A percentile compares a stretch with the other conserved stretches of the same genome.
Conservation (phyloP, 83 land plant species). For the Thuja plicata region DNA sequence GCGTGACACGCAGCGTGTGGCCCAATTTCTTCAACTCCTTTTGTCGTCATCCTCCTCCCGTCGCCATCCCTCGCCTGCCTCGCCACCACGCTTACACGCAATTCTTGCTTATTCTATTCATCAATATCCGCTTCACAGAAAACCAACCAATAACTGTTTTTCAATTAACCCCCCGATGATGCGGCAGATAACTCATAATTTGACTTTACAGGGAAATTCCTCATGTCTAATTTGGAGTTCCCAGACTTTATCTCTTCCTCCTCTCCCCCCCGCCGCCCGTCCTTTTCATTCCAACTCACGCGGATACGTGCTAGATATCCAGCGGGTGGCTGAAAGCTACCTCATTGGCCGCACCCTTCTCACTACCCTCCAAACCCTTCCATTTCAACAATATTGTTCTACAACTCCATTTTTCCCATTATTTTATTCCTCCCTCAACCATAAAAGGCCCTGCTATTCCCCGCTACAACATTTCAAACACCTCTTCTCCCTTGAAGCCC, state of each 20-base stretch:
- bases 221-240: neutral
- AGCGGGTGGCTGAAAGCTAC: slow-evolving; percentile 14
- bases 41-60: neutral
- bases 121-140: slow-evolving; percentile 1
- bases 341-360: neutral
- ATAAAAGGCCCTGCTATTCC: slow-evolving; percentile 5
- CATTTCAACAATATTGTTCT: neutral
- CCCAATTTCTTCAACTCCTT: neutral
- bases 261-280: neutral
- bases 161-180: neutral
- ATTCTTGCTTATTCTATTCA: slow-evolving; percentile 5
- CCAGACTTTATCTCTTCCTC: neutral
- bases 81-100: slow-evolving; percentile 3
- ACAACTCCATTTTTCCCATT: neutral
- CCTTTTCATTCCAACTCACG: slow-evolving; percentile 7
- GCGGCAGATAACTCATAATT: neutral
- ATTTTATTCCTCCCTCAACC: slow-evolving; percentile 1
- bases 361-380: neutral
- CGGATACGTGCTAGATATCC: slow-evolving; percentile 11
- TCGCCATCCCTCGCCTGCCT: slow-evolving; percentile 13
- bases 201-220: slow-evolving; percentile 11
- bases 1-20: slow-evolving; percentile 5
- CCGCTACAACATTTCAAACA: slow-evolving; percentile 17
- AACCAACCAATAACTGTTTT: slow-evolving; percentile 6
- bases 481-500: neutral